Percentiles rank a stretch among this genome's conserved stretches.
Evolutionary conservation across 2,329 filamentous ascomycete genomes (phyloP).

Genomic region (Ophiosphaerella korrae): DNA sequence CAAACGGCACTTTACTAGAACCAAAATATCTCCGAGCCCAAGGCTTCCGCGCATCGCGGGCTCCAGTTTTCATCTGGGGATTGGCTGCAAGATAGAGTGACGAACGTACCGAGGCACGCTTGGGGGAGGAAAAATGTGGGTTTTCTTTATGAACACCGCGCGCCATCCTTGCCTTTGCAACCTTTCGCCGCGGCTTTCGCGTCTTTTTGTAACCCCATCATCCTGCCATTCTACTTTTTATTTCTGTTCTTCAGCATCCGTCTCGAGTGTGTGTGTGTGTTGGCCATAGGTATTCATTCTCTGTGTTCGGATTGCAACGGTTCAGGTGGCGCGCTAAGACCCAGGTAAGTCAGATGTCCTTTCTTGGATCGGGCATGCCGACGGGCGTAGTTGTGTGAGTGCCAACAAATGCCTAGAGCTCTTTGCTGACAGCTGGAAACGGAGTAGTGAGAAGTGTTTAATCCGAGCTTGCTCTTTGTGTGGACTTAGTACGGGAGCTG

Average conservation of each 20-base stretch:
- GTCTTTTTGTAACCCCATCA: not conserved
- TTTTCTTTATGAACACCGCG: constrained; percentile 7
- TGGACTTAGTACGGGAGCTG: not conserved
- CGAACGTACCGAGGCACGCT: constrained; percentile 9
- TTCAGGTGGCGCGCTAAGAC: constrained; percentile 16
- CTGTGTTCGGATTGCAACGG: not conserved
- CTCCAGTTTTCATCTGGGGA: constrained; percentile 12
- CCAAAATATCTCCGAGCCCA: constrained; percentile 2
- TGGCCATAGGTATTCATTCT: too few relatives aligned
- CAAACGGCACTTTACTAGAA: not conserved
- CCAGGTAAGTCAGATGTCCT: not conserved
- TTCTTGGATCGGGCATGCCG: constrained; percentile 15
- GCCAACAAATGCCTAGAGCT: constrained; percentile 1
- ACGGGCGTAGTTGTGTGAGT: not conserved
- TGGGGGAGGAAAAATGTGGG: constrained; percentile 5
- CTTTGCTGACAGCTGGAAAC: constrained; percentile 6
- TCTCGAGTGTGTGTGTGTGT: too few relatives aligned
- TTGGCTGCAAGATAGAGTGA: not conserved
- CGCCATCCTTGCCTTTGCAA: constrained; percentile 1
- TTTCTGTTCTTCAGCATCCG: too few relatives aligned
- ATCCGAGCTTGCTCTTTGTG: not conserved
- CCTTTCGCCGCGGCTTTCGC: not conserved
- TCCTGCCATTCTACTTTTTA: too few relatives aligned
- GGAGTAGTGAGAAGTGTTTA: constrained; percentile 5
- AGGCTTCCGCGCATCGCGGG: constrained; percentile 8